phyloP scores from a whole-genome alignment of 2,329 filamentous ascomycete species.

The Neoascochyta sp. region DNA sequence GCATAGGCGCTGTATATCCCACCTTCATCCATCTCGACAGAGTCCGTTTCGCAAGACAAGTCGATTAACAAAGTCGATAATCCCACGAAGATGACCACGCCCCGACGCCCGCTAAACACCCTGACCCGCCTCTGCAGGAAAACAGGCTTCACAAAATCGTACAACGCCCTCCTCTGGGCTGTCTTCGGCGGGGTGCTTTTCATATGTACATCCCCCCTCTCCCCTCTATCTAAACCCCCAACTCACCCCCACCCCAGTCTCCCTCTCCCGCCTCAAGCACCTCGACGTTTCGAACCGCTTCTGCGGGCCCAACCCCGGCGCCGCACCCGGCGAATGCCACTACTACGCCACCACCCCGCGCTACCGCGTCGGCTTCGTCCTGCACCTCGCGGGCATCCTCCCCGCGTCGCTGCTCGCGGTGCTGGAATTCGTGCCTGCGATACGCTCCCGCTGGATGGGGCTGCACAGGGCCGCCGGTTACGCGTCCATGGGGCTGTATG shows the following conservation, averaged over 20 bases:
- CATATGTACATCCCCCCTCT: constrained; percentile 7
- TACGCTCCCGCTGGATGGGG: constrained; percentile 47
- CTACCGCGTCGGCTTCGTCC: constrained; percentile 39
- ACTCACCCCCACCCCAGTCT: constrained; percentile 29
- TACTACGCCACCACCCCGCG: constrained; percentile 34
- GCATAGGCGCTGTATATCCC: too few relatives aligned
- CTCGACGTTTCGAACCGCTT: constrained; percentile 44
- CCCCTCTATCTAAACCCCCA: constrained; percentile 2
- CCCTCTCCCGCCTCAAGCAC: constrained; percentile 49
- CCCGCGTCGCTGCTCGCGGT: constrained; percentile 40
- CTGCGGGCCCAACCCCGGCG: constrained; percentile 12
- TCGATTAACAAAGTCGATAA: too few relatives aligned
- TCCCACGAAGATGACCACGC: too few relatives aligned
- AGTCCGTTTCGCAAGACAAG: too few relatives aligned
- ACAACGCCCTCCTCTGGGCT: constrained; percentile 55
- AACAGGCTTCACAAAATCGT: constrained; percentile 56
- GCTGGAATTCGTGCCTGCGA: constrained; percentile 43
- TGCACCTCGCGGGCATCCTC: constrained; percentile 45
- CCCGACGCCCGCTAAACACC: too few relatives aligned
- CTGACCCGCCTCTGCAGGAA: too few relatives aligned
- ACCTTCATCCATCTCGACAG: too few relatives aligned
- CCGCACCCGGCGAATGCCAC: constrained; percentile 45
- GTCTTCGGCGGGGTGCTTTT: constrained; percentile 14
- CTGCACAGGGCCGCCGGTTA: constrained; percentile 62
- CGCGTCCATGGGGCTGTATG: constrained; percentile 47